Evolutionary conservation across 768 basidiomycete species (phyloP), one percentile per base, ranked within the genome.

Genomic region (Macrolepiota dolichaula): DNA sequence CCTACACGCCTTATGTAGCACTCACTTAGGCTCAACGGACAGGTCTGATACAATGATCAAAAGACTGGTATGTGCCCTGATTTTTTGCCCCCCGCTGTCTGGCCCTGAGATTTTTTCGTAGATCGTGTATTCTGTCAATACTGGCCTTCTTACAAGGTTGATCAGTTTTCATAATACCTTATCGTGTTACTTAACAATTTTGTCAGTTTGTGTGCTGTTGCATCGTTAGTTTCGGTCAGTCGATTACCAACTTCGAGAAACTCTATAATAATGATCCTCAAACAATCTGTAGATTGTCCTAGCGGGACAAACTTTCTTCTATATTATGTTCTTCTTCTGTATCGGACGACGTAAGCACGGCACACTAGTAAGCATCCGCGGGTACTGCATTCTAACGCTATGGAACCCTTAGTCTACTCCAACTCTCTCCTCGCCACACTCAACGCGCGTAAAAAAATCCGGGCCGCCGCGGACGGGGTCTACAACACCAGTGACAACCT

Each of bases 381-480:
- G 47, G 22, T 1, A 44, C 25, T 50, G 37, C 11, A n/a, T 46
- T n/a, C n/a, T 37, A 15, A 22, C 22, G 22, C 27, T 32, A 55
- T 38, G 9, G 35, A n/a, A 32, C 29, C 7, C 25, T 57, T 32
- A 85, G 84, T 86, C 4, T 86, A 85, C 67, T 80, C 81, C 42
- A 86, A 85, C 67, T 79, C 83, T 4, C 79, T 86, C n/a, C 77
- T 86, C 10, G 83, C 83, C 0, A 85, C 84, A 0, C 76, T 85
- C 54, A 86, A 86, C 54, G 81, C 81, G 9, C 75, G 84, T 4
- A 79, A 78, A 55, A 76, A 74, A 71, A 77, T 85, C 55, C 77
- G 78, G 37, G 73, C 70, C 9, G 66, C 76, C 0, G 71, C 71
- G 1, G 77, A 77, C 44, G 75, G 71, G 4, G 68, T 79, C 12